Evolutionary conservation across 2,329 filamentous ascomycete species (phyloP).

Genomic region (Colletotrichum endophyticum): DNA sequence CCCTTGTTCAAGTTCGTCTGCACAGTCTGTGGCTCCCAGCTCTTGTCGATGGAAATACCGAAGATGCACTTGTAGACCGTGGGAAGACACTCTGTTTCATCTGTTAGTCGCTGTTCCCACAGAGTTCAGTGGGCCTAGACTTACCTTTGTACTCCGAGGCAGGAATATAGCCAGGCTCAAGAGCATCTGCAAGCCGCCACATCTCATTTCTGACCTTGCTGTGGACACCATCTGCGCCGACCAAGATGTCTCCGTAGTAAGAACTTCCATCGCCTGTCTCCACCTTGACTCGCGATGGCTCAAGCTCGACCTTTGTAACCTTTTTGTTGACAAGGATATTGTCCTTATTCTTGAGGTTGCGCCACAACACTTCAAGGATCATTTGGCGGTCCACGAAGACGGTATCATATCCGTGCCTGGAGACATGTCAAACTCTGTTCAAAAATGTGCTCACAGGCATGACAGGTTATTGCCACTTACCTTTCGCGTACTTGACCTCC

Average conservation of each 20-base stretch:
- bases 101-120: not conserved
- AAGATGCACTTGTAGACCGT: conserved; percentile 39
- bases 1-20: conserved; percentile 26
- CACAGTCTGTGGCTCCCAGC: conserved; percentile 20
- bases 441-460: not conserved
- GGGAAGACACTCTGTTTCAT: not conserved
- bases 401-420: conserved; percentile 30
- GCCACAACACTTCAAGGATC: conserved; percentile 36
- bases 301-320: not conserved
- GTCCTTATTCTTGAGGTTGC: conserved; percentile 32
- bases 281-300: not conserved
- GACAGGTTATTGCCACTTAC: not conserved
- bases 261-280: not conserved
- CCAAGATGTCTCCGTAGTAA: not conserved
- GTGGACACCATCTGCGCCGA: conserved; percentile 44
- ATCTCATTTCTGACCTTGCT: conserved; percentile 38
- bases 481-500: not conserved
- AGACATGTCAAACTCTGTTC: not conserved
- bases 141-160: conserved; percentile 20
- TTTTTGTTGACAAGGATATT: conserved; percentile 9
- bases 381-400: conserved; percentile 40
- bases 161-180: conserved; percentile 28
- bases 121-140: accelerated
- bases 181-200: conserved; percentile 24
- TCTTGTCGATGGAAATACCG: conserved; percentile 37